Percentiles rank a stretch among this genome's conserved stretches.
These are phyloP conservation scores for Pulveroboletus sp. DNA, from an alignment of 768 basidiomycete genomes.

Conservation along the genomic window DNA sequence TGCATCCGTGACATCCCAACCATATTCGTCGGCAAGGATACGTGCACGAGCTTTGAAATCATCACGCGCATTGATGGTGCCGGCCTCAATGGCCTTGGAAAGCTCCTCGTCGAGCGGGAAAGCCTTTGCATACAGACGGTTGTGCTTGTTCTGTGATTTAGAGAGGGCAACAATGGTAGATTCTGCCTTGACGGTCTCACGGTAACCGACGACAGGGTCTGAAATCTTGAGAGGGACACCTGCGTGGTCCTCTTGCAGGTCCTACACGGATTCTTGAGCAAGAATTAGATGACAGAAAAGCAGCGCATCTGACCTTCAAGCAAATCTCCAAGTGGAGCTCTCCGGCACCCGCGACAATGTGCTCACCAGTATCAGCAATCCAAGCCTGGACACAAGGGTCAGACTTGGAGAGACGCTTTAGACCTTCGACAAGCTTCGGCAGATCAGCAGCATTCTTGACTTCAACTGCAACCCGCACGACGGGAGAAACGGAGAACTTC, in stretches of 20 bases:
- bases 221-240: conserved; percentile 99
- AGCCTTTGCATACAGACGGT: conserved; percentile 94
- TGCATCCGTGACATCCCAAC: conserved; percentile 99
- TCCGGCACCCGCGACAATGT: conserved; percentile 99
- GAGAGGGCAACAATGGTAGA: conserved; percentile 95
- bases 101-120: conserved; percentile 92
- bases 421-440: conserved; percentile 99
- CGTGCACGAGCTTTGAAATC: conserved; percentile 98
- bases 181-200: conserved; percentile 96
- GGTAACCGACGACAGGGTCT: conserved; percentile 94
- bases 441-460: conserved; percentile 99
- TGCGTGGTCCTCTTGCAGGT: conserved; percentile 99
- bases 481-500: conserved; percentile 99
- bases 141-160: conserved; percentile 99
- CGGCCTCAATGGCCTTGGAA: conserved; percentile 85
- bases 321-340: conserved; percentile 99
- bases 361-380: conserved; percentile 90
- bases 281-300: background rate
- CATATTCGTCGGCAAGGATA: conserved; percentile 90
- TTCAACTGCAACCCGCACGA: conserved; percentile 98
- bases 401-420: conserved; percentile 99
- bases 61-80: conserved; percentile 84
- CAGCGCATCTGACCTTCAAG: conserved; percentile 65
- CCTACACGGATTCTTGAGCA: conserved; percentile 42
- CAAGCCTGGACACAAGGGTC: conserved; percentile 98